A percentile compares a stretch with the other conserved stretches of the same genome.
phyloP scores from a whole-genome alignment of 768 basidiomycete species.

The Lentinula boryana region DNA sequence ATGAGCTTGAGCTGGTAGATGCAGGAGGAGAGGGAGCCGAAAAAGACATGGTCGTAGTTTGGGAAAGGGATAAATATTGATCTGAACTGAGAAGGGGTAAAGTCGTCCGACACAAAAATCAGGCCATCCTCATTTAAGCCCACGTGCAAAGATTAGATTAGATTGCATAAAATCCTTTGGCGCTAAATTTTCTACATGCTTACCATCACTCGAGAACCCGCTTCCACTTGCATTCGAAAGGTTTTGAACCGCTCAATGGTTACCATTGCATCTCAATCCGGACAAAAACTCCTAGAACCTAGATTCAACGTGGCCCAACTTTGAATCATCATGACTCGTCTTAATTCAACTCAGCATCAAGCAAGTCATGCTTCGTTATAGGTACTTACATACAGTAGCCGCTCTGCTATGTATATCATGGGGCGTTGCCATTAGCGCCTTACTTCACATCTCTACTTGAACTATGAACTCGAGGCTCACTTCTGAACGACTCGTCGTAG shows the following conservation, averaged over 20 bases:
- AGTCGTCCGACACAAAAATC: slow-evolving; percentile 1
- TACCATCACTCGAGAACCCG: too few relatives aligned
- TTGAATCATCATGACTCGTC: background rate
- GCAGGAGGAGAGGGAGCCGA: slow-evolving; percentile 5
- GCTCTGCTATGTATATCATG: background rate
- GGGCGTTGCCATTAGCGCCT: background rate
- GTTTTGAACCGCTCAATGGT: too few relatives aligned
- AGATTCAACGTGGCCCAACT: too few relatives aligned
- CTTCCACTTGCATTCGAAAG: too few relatives aligned
- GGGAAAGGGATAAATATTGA: background rate
- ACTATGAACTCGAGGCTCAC: background rate
- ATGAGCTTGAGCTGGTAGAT: slow-evolving; percentile 3
- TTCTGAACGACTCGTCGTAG: background rate
- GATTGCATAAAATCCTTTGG: too few relatives aligned
- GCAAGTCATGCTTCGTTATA: too few relatives aligned
- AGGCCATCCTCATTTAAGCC: background rate
- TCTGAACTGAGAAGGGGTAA: background rate
- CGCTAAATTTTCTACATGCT: too few relatives aligned
- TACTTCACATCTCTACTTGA: background rate
- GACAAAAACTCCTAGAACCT: too few relatives aligned
- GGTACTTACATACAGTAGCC: background rate
- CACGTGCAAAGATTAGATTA: background rate
- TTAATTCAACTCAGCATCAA: background rate
- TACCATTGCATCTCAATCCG: too few relatives aligned
- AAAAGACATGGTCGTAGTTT: slow-evolving; percentile 4